Evolutionary conservation across 352 stramenopile genomes (phyloP).

Genomic region (Pythium aphanidermatum): DNA sequence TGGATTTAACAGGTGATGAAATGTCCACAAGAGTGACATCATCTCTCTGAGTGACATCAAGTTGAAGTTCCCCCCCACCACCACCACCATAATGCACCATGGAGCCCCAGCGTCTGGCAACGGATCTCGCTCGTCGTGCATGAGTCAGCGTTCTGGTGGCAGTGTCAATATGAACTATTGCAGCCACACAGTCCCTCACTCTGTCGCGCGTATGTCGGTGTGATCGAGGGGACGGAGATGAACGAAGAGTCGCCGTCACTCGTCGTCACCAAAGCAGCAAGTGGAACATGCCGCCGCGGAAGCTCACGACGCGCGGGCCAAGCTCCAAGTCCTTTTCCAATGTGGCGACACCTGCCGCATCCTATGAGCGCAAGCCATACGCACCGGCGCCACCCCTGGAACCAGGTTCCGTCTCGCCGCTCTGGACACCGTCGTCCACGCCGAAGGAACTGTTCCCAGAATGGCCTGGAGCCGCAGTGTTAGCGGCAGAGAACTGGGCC

Average conservation of each 20-base stretch:
- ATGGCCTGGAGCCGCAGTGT: constrained; percentile 32
- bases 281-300: constrained; percentile 36
- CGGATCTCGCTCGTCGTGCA: no score
- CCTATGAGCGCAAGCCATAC: constrained; percentile 21
- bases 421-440: constrained; percentile 28
- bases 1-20: no score
- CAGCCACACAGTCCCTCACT: no score
- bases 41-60: constrained; percentile 11
- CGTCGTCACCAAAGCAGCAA: background rate
- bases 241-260: constrained; percentile 5
- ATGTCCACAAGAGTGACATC: constrained; percentile 9
- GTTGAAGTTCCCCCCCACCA: constrained; percentile 9
- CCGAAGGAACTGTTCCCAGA: constrained; percentile 55
- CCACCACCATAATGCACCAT: no score
- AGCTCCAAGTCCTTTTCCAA: constrained; percentile 11
- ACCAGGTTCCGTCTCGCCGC: constrained; percentile 26
- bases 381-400: constrained; percentile 20
- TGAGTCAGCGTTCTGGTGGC: no score
- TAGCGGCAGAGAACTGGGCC: constrained; percentile 50
- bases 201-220: no score
- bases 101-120: no score
- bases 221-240: no score
- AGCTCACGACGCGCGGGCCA: constrained; percentile 25
- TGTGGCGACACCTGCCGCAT: background rate
- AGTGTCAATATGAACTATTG: no score